Conservation (phyloP, 2,329 filamentous ascomycete genomes). For the Nemania sp. region DNA sequence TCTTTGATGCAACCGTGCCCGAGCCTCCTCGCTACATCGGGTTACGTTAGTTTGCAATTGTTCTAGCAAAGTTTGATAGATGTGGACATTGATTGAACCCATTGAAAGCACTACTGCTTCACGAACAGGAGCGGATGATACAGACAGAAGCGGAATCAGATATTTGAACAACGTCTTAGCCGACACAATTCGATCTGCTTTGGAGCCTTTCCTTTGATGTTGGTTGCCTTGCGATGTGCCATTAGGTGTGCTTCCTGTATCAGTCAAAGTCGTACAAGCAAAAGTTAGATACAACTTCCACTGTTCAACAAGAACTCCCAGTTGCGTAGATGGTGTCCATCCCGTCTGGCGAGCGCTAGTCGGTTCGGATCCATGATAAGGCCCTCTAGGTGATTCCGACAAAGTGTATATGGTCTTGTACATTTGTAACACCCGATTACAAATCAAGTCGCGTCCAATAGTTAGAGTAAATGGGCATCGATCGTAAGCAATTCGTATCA, state of each 20-base stretch:
- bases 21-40: conserved; percentile 88
- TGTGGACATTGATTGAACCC: conserved; percentile 93
- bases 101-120: conserved; percentile 92
- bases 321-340: conserved; percentile 76
- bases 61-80: conserved; percentile 91
- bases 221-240: conserved; percentile 70
- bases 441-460: conserved; percentile 90
- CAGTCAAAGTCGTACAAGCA: conserved; percentile 93
- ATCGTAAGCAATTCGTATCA: conserved; percentile 90
- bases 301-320: conserved; percentile 92
- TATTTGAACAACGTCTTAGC: conserved; percentile 91
- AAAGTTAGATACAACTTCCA: conserved; percentile 99
- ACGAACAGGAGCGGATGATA: conserved; percentile 81
- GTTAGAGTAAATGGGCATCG: conserved; percentile 92
- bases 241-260: conserved; percentile 75
- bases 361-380: conserved; percentile 72
- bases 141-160: conserved; percentile 87
- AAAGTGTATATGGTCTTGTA: conserved; percentile 84
- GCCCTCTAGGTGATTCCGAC: conserved; percentile 77
- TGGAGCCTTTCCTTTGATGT: conserved; percentile 85
- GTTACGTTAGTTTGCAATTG: conserved; percentile 88
- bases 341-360: conserved; percentile 64
- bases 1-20: conserved; percentile 86
- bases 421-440: conserved; percentile 92
- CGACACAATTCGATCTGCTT: conserved; percentile 84